These are phyloP conservation scores for Drosera spatulata DNA, from an alignment of 179 eudicot genomes.

Conservation along the genomic window DNA sequence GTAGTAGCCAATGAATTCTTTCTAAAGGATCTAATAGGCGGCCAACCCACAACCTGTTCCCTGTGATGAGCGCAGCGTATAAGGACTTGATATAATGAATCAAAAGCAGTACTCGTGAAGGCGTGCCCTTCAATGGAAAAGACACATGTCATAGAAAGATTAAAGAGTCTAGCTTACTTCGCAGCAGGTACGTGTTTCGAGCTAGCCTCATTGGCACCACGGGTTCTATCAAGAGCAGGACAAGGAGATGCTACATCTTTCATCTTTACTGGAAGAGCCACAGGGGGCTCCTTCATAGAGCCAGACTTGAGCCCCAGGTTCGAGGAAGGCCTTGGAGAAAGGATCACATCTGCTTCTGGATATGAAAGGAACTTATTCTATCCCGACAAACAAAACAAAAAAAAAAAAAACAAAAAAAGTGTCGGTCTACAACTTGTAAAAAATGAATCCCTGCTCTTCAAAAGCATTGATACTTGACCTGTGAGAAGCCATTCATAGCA, in stretches of 20 bases:
- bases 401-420: too few relatives aligned
- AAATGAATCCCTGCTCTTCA: too few relatives aligned
- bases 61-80: conserved; percentile 14
- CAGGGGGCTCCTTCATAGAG: conserved; percentile 7
- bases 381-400: not conserved
- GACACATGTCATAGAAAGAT: not conserved
- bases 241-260: conserved; percentile 8
- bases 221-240: conserved; percentile 5
- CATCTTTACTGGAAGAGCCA: conserved; percentile 6
- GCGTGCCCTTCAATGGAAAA: not conserved
- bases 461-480: not conserved
- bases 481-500: conserved; percentile 7
- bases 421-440: too few relatives aligned
- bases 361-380: conserved; percentile 7
- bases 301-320: conserved; percentile 13
- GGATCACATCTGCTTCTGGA: conserved; percentile 6
- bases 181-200: conserved; percentile 5
- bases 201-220: not conserved
- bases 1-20: conserved; percentile 33
- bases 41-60: conserved; percentile 58
- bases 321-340: conserved; percentile 11
- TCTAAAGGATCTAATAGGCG: conserved; percentile 45
- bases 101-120: not conserved
- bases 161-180: conserved; percentile 4
- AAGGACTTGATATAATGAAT: not conserved